Conservation (phyloP, 306 rosid species). For the Vicia faba region DNA sequence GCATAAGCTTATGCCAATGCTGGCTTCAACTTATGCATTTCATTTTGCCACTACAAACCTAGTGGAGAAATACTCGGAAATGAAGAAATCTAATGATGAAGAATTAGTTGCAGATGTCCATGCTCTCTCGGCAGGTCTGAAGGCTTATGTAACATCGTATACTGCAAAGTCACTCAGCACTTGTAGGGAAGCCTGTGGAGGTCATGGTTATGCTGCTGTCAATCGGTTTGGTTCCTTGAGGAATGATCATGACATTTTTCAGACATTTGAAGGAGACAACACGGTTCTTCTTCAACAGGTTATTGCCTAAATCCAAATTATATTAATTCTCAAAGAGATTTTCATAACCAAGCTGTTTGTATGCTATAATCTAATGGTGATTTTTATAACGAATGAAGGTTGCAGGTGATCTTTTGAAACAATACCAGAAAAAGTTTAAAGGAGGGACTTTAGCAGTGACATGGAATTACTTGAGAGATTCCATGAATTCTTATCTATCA, state of each 20-base stretch:
- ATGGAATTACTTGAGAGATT: conserved; percentile 89
- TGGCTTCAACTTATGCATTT: conserved; percentile 91
- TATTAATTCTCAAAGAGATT: conserved; percentile 13
- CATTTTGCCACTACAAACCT: conserved; percentile 70
- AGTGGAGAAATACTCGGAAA: conserved; percentile 79
- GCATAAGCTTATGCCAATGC: conserved; percentile 98
- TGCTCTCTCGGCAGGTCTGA: conserved; percentile 89
- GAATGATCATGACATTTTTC: conserved; percentile 97
- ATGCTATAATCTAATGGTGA: too few relatives aligned
- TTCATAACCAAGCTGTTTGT: conserved; percentile 20
- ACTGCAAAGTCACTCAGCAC: conserved; percentile 87
- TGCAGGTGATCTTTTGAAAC: conserved; percentile 85
- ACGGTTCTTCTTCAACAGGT: conserved; percentile 99
- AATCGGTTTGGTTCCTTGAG: conserved; percentile 86
- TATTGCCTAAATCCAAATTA: conserved; percentile 23
- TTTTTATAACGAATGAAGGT: conserved; percentile 51
- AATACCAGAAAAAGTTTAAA: conserved; percentile 78
- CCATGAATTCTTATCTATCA: conserved; percentile 88
- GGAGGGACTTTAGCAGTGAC: conserved; percentile 90
- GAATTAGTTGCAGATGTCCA: conserved; percentile 84
- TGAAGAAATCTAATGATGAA: conserved; percentile 82
- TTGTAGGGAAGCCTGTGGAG: conserved; percentile 99
- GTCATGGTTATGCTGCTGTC: conserved; percentile 98
- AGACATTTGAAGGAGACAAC: conserved; percentile 99
- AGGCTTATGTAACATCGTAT: conserved; percentile 84